Percentiles rank a stretch among this genome's conserved stretches.
Evolutionary conservation across 2,329 filamentous ascomycete genomes (phyloP).

Genomic region (Neonectria hederae): DNA sequence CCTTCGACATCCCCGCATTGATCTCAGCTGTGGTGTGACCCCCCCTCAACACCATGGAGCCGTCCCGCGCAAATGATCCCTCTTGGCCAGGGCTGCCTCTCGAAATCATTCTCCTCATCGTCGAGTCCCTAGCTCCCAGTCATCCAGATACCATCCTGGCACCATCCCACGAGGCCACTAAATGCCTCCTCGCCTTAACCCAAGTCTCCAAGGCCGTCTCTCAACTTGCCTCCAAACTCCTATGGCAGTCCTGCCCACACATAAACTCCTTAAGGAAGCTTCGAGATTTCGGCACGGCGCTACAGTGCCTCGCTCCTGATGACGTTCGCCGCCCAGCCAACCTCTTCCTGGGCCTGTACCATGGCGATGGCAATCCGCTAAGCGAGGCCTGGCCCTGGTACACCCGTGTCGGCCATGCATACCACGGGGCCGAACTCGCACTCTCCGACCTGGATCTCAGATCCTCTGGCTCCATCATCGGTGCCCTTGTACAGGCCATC

Average conservation of each 20-base stretch:
- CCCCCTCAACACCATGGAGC: not conserved
- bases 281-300: conserved; percentile 8
- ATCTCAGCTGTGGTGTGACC: not conserved
- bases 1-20: not conserved
- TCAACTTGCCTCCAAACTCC: conserved; percentile 12
- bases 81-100: conserved; percentile 2
- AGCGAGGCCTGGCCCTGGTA: conserved; percentile 6
- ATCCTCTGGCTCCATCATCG: not conserved
- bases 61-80: not conserved
- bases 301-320: conserved; percentile 8
- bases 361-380: not conserved
- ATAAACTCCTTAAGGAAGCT: conserved; percentile 5
- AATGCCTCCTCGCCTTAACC: conserved; percentile 17
- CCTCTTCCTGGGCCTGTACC: conserved; percentile 14
- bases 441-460: not conserved
- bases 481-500: not conserved
- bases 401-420: not conserved
- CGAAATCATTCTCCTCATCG: conserved; percentile 5
- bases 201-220: conserved; percentile 12
- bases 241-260: conserved; percentile 15
- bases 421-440: not conserved
- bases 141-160: conserved; percentile 17
- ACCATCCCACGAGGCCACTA: conserved; percentile 12
- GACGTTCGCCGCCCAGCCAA: conserved; percentile 13
- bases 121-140: conserved; percentile 13